Evolutionary conservation across 2,329 filamentous ascomycete genomes (phyloP).

Genomic region (Paecilomyces formosus): DNA sequence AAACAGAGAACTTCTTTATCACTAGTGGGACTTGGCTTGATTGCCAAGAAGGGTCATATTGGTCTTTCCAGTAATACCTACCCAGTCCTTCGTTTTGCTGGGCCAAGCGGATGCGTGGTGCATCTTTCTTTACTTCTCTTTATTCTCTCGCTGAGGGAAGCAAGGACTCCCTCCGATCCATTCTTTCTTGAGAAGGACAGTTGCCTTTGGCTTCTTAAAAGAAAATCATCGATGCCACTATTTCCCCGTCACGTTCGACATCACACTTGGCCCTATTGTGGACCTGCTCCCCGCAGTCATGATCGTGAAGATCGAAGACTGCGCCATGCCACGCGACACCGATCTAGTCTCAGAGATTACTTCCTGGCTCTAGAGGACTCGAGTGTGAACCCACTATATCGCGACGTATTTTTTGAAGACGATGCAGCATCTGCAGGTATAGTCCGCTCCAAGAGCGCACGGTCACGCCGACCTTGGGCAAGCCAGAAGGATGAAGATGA

Average conservation of each 20-base stretch:
- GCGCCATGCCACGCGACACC: constrained; percentile 9
- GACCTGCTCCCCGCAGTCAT: constrained; percentile 14
- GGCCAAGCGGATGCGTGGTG: neutral
- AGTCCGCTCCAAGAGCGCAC: constrained; percentile 11
- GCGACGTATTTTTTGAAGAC: constrained; percentile 17
- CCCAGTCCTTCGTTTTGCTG: neutral
- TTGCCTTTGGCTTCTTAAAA: neutral
- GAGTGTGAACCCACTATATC: constrained; percentile 12
- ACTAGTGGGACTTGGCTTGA: neutral
- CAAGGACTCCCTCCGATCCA: neutral
- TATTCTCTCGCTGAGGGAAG: neutral
- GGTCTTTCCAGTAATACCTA: neutral
- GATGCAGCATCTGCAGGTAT: constrained; percentile 28
- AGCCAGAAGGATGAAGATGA: constrained; percentile 3
- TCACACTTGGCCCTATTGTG: constrained; percentile 30
- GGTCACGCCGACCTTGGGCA: constrained; percentile 3
- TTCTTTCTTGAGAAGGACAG: neutral
- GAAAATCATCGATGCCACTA: constrained; percentile 15
- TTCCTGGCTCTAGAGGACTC: constrained; percentile 2
- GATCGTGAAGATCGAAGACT: constrained; percentile 14
- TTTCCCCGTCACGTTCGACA: constrained; percentile 22
- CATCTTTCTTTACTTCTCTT: neutral
- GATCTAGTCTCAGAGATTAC: neutral
- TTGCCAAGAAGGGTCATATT: neutral
- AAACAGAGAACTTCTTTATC: neutral